Base-by-base conservation (phyloP, 306 rosid species). In the Castanea sativa region DNA sequence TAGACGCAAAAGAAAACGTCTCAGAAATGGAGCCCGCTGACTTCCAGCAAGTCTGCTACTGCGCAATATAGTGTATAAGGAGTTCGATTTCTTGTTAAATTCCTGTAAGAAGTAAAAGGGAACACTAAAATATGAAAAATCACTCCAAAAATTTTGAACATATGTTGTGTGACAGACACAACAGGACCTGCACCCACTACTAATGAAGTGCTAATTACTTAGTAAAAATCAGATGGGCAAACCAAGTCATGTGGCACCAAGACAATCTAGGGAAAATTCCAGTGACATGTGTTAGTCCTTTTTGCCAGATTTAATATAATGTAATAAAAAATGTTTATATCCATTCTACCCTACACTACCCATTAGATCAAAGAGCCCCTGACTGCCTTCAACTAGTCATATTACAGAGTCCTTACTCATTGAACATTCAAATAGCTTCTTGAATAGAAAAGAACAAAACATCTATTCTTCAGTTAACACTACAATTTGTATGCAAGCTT, bases 21-120 rank as follows among this genome's bases (percentile, higher is more conserved):
- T 85, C 70, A 95, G 84, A 85, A 91, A 95, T 29, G 99, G 99
- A 75, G 99, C 97, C 11, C 94, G 87, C 78, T 95, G 98, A 86
- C 98, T 95, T 81, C 99, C 99, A 20, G 94, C 98, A 78, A 95
- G 97, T 89, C 99, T 92, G 85, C 98, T 93, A 80, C 99, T 95
- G 63, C 96, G 93, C 86, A 95, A 81, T 85, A 95, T 95, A 4
- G 99, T 95, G 93, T 93, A 95, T 60, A 93, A 78, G 68, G 99
- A 95, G 86, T 95, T 95, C 35, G 99, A 95, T 86, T 95, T 95
- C 93, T 95, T 95, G 88, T 91, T 95, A 87, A 95, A 93, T 85
- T 91, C 98, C 99, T 93, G 82, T 74, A 55, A 80, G 30, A 82
- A 64, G 16, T 61, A 76, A n/a, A 74, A 71, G 67, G 71, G 63